Evolutionary conservation across 306 rosid species (phyloP).

Genomic region (Abrus pulchellus): DNA sequence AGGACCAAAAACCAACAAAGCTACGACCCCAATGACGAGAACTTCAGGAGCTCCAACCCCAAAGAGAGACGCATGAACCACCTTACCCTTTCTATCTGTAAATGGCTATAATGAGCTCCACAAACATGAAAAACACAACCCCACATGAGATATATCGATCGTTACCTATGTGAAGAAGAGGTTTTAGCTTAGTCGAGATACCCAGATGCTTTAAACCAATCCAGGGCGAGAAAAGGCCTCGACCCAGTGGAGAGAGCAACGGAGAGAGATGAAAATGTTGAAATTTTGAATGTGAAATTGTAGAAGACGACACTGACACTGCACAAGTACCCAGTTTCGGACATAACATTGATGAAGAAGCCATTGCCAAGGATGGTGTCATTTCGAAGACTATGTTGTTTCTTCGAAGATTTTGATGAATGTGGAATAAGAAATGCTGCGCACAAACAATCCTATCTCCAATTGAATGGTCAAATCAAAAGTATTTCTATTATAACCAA

Average conservation of each 20-base stretch:
- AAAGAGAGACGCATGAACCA: conserved; percentile 90
- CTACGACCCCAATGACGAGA: conserved; percentile 97
- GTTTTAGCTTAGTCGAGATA: conserved; percentile 58
- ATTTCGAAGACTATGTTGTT: conserved; percentile 30
- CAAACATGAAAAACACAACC: conserved; percentile 11
- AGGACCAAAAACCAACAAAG: conserved; percentile 98
- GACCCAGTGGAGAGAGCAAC: conserved; percentile 61
- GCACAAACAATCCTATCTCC: conserved; percentile 31
- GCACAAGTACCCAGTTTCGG: conserved; percentile 53
- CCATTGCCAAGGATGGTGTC: conserved; percentile 65
- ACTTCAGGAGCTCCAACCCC: conserved; percentile 99
- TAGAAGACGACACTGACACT: conserved; percentile 39
- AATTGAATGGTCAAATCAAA: conserved; percentile 7
- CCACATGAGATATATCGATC: conserved; percentile 22
- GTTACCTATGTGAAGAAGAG: conserved; percentile 58
- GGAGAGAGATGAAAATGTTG: conserved; percentile 55
- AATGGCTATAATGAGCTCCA: conserved; percentile 23
- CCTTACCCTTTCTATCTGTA: conserved; percentile 76
- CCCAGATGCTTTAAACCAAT: conserved; percentile 84
- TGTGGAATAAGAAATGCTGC: neutral
- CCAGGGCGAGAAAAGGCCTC: conserved; percentile 76
- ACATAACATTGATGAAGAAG: conserved; percentile 63
- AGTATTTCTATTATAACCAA: neutral
- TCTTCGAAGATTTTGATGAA: neutral
- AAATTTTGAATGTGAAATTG: conserved; percentile 44